Conservation (phyloP, 106 monocot species). For the Dendrobium chrysotoxum region DNA sequence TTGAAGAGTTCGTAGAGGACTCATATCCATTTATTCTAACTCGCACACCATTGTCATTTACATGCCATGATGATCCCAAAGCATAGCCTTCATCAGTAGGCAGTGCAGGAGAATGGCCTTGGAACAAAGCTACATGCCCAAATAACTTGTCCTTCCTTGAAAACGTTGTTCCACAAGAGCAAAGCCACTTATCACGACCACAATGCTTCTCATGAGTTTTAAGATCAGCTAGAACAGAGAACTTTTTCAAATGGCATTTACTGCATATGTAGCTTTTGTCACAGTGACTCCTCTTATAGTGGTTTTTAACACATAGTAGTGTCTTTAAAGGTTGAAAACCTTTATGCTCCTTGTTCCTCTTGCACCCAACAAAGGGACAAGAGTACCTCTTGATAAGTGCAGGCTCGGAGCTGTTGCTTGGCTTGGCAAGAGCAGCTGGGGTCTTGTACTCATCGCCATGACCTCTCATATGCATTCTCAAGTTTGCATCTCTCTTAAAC, state of each 20-base stretch:
- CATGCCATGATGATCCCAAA: background rate
- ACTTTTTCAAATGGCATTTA: slow-evolving; percentile 77
- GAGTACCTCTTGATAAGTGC: slow-evolving; percentile 61
- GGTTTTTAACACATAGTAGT: slow-evolving; percentile 84
- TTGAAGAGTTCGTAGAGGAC: slow-evolving; percentile 7
- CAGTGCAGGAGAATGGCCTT: slow-evolving; percentile 73
- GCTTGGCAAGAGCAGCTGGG: slow-evolving; percentile 85
- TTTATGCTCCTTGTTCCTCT: slow-evolving; percentile 92
- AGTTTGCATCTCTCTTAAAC: slow-evolving; percentile 85
- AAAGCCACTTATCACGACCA: slow-evolving; percentile 77
- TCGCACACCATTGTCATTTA: background rate
- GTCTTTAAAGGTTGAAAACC: slow-evolving; percentile 91
- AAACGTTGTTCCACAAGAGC: slow-evolving; percentile 89
- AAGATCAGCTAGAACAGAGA: slow-evolving; percentile 84
- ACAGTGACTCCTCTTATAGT: slow-evolving; percentile 95
- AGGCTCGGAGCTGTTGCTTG: slow-evolving; percentile 41
- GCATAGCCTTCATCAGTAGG: slow-evolving; percentile 15
- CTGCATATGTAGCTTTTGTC: slow-evolving; percentile 82
- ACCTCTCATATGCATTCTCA: slow-evolving; percentile 98
- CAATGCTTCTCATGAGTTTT: slow-evolving; percentile 99
- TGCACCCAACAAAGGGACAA: slow-evolving; percentile 81
- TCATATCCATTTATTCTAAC: slow-evolving; percentile 8
- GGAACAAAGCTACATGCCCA: slow-evolving; percentile 84
- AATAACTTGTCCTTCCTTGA: slow-evolving; percentile 96
- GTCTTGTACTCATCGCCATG: slow-evolving; percentile 95